Evolutionary conservation across 1,284 basidiomycete genomes (phyloP), one percentile per base, ranked within the genome.

Genomic region (Amylostereum areolatum): DNA sequence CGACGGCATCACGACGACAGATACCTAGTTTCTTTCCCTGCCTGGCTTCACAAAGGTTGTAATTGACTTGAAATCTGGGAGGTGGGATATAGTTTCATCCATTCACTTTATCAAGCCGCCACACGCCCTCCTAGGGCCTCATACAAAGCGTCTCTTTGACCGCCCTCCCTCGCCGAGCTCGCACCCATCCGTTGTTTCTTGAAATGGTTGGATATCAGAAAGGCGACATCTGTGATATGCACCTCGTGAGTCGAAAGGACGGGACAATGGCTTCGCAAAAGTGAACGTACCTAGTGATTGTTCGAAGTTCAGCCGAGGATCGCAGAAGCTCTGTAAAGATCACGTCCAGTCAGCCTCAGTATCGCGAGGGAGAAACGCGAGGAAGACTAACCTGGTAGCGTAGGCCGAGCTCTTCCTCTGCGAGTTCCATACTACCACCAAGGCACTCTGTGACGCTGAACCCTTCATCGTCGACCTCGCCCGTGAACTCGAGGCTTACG

Each of bases 401-500:
- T 61, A 89, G 65, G 24, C 78, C 80, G 31, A 91, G 71, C 62
- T 92, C 70, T 47, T 86, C 81, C 63, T 91, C 85, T 40, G 71
- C 73, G 35, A 91, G 69, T 60, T 86, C 83, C 88, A 90, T 91
- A 59, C 86, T 90, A 6, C 88, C 88, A 12, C 86, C 87, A 5
- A 89, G 67, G 62, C 86, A 90, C 61, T 91, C 89, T 0, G 89
- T 91, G 9, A 99, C 96, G 55, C 89, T 92, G 67, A 88, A 94
- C 1, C 95, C 95, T 49, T 95, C 85, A 7, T 92, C 89, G 55
- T 92, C 92, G 47, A 97, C 73, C 65, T 99, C 96, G 12, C 95
- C 96, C 0, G 96, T 99, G 62, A 99, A 87, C 69, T 99, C 96
- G 39, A 99, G 81, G 63, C 92, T 94, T 24, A 97, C 89, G n/a